These are phyloP conservation scores for Cutaneotrichosporon sp. DNA, from an alignment of 1,284 basidiomycete species.

Conservation along the genomic window DNA sequence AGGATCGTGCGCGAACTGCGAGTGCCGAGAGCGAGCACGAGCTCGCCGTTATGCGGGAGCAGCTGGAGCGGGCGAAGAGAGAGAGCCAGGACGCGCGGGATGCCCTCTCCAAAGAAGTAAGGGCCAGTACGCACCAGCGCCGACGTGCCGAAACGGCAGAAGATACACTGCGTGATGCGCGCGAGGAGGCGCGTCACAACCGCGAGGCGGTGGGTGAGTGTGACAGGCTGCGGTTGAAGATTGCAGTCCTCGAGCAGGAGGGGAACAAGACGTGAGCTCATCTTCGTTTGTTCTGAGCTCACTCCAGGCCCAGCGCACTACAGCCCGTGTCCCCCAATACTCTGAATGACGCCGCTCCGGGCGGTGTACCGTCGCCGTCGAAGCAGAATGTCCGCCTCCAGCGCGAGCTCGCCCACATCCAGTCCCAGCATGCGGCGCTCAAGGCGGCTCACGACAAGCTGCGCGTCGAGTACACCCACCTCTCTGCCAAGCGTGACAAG, in stretches of 20 bases:
- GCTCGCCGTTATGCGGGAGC: constrained; percentile 3
- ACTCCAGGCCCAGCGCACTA: constrained; percentile 21
- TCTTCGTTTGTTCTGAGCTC: background rate
- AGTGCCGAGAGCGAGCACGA: constrained; percentile 5
- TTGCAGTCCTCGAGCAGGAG: background rate
- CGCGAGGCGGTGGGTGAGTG: constrained; percentile 4
- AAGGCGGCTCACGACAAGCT: constrained; percentile 30
- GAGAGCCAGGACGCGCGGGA: constrained; percentile 12
- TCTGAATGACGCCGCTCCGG: background rate
- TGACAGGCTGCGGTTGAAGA: constrained; percentile 5
- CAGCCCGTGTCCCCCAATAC: constrained; percentile 28
- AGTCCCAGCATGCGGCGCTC: constrained; percentile 31
- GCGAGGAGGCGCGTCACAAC: constrained; percentile 10
- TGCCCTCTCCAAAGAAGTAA: background rate
- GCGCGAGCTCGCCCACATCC: constrained; percentile 27
- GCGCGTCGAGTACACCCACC: constrained; percentile 29
- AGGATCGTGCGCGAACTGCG: background rate
- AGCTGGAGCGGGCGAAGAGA: background rate
- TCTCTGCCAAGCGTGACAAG: constrained; percentile 26
- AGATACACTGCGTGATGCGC: constrained; percentile 6
- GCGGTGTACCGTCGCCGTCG: background rate
- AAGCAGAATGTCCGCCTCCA: background rate
- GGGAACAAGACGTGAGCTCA: background rate
- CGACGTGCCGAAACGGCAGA: background rate
- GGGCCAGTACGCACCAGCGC: background rate